phyloP scores from a whole-genome alignment of 2,329 filamentous ascomycete species.

The Botrytis medusae region DNA sequence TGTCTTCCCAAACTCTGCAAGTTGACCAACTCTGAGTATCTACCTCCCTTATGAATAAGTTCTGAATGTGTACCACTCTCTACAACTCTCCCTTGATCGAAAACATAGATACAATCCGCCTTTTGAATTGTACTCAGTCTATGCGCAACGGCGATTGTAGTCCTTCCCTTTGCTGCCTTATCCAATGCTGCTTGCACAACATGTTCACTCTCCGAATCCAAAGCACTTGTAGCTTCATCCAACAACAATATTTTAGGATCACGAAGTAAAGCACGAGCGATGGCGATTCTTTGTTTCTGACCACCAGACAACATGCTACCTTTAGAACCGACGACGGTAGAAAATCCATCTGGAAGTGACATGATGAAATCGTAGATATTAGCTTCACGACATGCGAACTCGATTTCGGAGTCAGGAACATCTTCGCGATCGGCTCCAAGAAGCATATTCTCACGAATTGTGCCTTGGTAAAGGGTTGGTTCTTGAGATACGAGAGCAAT shows the following conservation, averaged over 20 bases:
- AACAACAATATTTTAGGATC: constrained; percentile 84
- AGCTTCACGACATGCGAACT: constrained; percentile 80
- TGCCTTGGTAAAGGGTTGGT: constrained; percentile 91
- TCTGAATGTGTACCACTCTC: constrained; percentile 80
- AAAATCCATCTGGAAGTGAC: constrained; percentile 81
- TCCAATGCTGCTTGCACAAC: constrained; percentile 81
- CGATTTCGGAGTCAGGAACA: constrained; percentile 69
- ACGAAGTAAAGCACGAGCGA: constrained; percentile 86
- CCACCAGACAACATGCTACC: constrained; percentile 83
- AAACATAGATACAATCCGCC: constrained; percentile 94
- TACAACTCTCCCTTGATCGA: constrained; percentile 83
- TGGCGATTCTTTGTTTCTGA: constrained; percentile 89
- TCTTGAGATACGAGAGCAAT: constrained; percentile 92
- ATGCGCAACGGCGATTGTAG: constrained; percentile 93
- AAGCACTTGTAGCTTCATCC: constrained; percentile 76
- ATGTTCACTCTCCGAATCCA: constrained; percentile 76
- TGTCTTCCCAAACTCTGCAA: constrained; percentile 69
- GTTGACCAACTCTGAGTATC: constrained; percentile 78
- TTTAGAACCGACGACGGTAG: constrained; percentile 83
- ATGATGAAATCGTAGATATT: constrained; percentile 93
- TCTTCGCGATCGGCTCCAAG: constrained; percentile 69
- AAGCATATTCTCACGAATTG: constrained; percentile 85
- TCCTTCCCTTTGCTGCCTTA: constrained; percentile 77
- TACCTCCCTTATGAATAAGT: constrained; percentile 66
- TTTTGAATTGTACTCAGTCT: constrained; percentile 90